Percentiles rank a stretch among this genome's conserved stretches.
Evolutionary conservation across 2,329 filamentous ascomycete genomes (phyloP).

Genomic region (Cordyceps farinosa): DNA sequence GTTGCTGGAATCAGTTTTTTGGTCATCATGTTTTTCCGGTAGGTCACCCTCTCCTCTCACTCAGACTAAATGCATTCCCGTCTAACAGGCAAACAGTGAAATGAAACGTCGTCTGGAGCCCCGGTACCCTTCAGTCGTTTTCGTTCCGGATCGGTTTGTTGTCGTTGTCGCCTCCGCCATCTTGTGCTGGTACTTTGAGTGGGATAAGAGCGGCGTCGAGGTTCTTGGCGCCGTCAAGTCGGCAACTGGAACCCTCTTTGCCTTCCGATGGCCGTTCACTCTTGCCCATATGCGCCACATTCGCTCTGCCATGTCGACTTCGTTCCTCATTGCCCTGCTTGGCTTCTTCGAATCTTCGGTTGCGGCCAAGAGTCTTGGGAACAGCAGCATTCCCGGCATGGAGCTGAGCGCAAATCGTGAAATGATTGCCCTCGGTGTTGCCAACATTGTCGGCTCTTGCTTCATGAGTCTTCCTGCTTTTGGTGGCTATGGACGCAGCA

Average conservation of each 20-base stretch:
- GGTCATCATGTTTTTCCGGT: conserved; percentile 89
- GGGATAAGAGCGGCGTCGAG: conserved; percentile 76
- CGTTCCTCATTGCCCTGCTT: conserved; percentile 87
- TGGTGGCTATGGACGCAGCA: conserved; percentile 92
- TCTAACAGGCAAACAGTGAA: conserved; percentile 49
- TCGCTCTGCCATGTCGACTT: conserved; percentile 81
- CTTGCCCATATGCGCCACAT: conserved; percentile 74
- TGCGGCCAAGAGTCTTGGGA: conserved; percentile 81
- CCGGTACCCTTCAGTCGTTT: conserved; percentile 75
- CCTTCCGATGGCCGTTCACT: conserved; percentile 83
- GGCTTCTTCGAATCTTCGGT: conserved; percentile 99
- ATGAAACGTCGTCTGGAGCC: conserved; percentile 78
- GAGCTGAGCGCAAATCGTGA: conserved; percentile 87
- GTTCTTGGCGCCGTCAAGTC: conserved; percentile 80
- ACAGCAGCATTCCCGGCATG: conserved; percentile 70
- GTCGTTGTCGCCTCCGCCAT: conserved; percentile 84
- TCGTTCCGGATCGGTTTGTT: conserved; percentile 85
- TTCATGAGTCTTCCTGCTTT: conserved; percentile 94
- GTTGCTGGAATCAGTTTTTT: conserved; percentile 77
- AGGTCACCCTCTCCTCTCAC: conserved; percentile 28
- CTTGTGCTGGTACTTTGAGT: conserved; percentile 70
- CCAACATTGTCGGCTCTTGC: conserved; percentile 85
- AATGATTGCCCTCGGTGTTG: conserved; percentile 83
- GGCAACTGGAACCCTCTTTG: conserved; percentile 66
- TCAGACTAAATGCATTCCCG: background rate